These are phyloP conservation scores for Mycosphaerelloides madeirae DNA, from an alignment of 2,329 filamentous ascomycete species.

Conservation along the genomic window DNA sequence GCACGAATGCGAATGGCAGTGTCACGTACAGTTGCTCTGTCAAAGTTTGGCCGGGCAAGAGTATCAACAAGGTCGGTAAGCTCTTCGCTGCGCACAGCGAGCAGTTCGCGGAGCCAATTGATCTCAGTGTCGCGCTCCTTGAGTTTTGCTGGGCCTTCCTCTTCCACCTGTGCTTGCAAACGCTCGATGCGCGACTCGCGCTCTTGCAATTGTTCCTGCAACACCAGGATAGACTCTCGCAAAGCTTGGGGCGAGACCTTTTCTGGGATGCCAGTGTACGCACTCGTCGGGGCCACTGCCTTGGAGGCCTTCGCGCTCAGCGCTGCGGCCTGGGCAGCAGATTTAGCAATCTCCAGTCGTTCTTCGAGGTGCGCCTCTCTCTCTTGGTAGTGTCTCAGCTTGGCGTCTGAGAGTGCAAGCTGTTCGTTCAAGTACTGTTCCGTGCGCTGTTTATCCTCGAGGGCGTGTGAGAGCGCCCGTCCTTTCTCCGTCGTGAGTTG, in stretches of 20 bases:
- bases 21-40: slow-evolving; percentile 76
- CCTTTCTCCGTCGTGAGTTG: slow-evolving; percentile 59
- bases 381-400: slow-evolving; percentile 80
- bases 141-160: slow-evolving; percentile 74
- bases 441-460: slow-evolving; percentile 75
- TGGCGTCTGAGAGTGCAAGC: slow-evolving; percentile 75
- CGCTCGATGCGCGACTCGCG: slow-evolving; percentile 86
- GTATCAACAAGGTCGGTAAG: slow-evolving; percentile 84
- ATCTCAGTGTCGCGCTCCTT: slow-evolving; percentile 93
- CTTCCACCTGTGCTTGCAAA: slow-evolving; percentile 73
- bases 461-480: slow-evolving; percentile 39
- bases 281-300: slow-evolving; percentile 28
- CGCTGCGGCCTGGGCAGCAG: slow-evolving; percentile 77
- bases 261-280: slow-evolving; percentile 56
- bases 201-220: slow-evolving; percentile 94
- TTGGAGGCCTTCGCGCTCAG: slow-evolving; percentile 49
- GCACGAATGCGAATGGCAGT: slow-evolving; percentile 88
- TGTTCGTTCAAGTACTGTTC: slow-evolving; percentile 78
- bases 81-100: slow-evolving; percentile 85
- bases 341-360: slow-evolving; percentile 82
- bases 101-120: slow-evolving; percentile 85
- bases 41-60: slow-evolving; percentile 66
- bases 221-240: slow-evolving; percentile 89
- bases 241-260: slow-evolving; percentile 92
- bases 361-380: slow-evolving; percentile 81